Evolutionary conservation across 164 flowering plant species (phyloP).

Genomic region (Aristolochia californica): DNA sequence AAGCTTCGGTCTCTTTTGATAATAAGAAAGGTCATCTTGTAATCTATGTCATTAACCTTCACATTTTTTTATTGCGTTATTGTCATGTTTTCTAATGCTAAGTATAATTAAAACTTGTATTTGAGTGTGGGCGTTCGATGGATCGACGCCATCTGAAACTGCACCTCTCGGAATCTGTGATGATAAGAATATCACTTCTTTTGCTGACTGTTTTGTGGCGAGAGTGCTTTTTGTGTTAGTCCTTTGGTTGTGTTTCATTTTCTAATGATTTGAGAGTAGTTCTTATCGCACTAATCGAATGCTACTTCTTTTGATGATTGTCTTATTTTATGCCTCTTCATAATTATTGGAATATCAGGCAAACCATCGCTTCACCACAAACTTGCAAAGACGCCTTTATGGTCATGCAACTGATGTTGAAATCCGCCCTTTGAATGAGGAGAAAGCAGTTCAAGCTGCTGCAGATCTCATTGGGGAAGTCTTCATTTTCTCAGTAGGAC

Average conservation of each 20-base stretch:
- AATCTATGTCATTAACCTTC: too few relatives aligned
- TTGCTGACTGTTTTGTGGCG: too few relatives aligned
- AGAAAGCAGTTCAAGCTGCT: conserved; percentile 91
- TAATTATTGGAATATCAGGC: conserved; percentile 26
- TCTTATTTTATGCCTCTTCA: not conserved
- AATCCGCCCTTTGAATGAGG: conserved; percentile 82
- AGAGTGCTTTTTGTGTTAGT: too few relatives aligned
- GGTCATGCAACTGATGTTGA: conserved; percentile 78
- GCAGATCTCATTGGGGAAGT: conserved; percentile 79
- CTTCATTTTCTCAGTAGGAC: conserved; percentile 66
- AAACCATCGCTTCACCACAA: conserved; percentile 64
- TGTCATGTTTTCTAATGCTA: too few relatives aligned
- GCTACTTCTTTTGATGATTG: not conserved
- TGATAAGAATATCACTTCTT: too few relatives aligned
- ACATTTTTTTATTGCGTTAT: too few relatives aligned
- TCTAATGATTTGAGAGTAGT: not conserved
- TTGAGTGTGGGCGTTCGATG: too few relatives aligned
- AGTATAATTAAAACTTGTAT: too few relatives aligned
- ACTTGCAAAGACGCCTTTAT: conserved; percentile 70
- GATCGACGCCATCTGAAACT: too few relatives aligned
- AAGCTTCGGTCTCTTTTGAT: too few relatives aligned
- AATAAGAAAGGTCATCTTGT: too few relatives aligned
- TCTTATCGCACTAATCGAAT: not conserved
- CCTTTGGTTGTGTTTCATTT: not conserved
- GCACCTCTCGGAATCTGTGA: too few relatives aligned